Evolutionary conservation across 768 basidiomycete species (phyloP).

Genomic region (Russula virescens): DNA sequence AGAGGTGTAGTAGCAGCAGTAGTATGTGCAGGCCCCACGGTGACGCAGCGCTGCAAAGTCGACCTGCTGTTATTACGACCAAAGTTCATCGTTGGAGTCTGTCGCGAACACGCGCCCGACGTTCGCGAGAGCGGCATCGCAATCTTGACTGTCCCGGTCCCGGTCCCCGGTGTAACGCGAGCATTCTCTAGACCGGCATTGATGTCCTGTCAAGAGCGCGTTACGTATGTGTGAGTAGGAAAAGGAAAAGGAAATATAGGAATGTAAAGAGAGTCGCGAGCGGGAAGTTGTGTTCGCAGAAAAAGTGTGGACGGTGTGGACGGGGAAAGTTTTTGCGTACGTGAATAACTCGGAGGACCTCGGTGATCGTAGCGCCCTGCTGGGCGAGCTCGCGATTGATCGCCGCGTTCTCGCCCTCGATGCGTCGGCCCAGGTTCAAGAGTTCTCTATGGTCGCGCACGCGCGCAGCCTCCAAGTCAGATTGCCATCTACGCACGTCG

Average conservation of each 20-base stretch:
- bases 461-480: slow-evolving; percentile 15
- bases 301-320: too few species aligned
- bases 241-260: too few species aligned
- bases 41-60: too few species aligned
- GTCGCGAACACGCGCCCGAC: background rate
- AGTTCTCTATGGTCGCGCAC: slow-evolving; percentile 20
- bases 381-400: slow-evolving; percentile 21
- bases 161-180: background rate
- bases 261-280: too few species aligned
- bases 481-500: slow-evolving; percentile 20
- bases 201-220: background rate
- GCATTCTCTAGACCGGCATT: background rate
- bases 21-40: background rate
- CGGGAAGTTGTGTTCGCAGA: too few species aligned
- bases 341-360: slow-evolving; percentile 17
- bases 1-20: background rate
- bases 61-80: background rate
- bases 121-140: background rate
- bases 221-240: background rate
- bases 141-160: too few species aligned
- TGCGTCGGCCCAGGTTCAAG: slow-evolving; percentile 11
- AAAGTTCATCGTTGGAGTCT: background rate
- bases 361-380: slow-evolving; percentile 19
- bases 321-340: too few species aligned
- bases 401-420: slow-evolving; percentile 18